Evolutionary conservation across 2,329 filamentous ascomycete species (phyloP).

Genomic region (Ophiostoma montium): DNA sequence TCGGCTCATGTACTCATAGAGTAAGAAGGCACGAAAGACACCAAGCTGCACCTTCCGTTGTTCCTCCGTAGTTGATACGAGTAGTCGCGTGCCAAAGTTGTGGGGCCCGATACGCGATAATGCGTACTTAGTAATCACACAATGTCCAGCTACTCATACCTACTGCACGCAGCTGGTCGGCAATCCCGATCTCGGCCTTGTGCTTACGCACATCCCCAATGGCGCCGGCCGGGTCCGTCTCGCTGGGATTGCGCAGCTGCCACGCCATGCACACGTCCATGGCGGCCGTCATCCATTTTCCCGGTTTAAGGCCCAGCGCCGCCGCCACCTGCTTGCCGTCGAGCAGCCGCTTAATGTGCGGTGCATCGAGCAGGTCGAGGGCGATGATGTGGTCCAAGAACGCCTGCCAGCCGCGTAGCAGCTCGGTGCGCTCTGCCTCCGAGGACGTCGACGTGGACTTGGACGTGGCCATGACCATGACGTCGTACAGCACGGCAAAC

Average conservation of each 20-base stretch:
- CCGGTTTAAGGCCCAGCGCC: conserved; percentile 54
- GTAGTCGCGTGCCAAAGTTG: too few species aligned
- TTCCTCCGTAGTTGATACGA: too few species aligned
- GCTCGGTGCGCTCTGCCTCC: conserved; percentile 25
- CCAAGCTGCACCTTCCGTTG: too few species aligned
- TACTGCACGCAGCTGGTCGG: conserved; percentile 1
- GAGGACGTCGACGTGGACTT: conserved; percentile 3
- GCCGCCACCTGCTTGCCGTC: conserved; percentile 63
- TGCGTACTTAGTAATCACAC: too few species aligned
- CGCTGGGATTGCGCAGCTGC: conserved; percentile 69
- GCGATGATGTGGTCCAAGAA: conserved; percentile 41
- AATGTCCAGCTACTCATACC: too few species aligned
- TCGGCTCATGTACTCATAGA: too few species aligned
- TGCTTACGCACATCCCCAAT: conserved; percentile 43
- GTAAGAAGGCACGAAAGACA: too few species aligned
- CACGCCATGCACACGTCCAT: conserved; percentile 71
- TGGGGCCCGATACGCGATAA: too few species aligned
- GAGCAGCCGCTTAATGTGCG: conserved; percentile 47
- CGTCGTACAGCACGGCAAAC: conserved; percentile 52
- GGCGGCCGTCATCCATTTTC: conserved; percentile 72
- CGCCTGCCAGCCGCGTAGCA: conserved; percentile 36
- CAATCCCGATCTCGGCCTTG: conserved; percentile 37
- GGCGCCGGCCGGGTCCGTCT: conserved; percentile 42
- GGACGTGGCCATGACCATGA: conserved; percentile 20
- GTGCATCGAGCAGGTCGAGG: conserved; percentile 42